phyloP scores from a whole-genome alignment of 2,329 filamentous ascomycete genomes.

The Xylaria sp. region DNA sequence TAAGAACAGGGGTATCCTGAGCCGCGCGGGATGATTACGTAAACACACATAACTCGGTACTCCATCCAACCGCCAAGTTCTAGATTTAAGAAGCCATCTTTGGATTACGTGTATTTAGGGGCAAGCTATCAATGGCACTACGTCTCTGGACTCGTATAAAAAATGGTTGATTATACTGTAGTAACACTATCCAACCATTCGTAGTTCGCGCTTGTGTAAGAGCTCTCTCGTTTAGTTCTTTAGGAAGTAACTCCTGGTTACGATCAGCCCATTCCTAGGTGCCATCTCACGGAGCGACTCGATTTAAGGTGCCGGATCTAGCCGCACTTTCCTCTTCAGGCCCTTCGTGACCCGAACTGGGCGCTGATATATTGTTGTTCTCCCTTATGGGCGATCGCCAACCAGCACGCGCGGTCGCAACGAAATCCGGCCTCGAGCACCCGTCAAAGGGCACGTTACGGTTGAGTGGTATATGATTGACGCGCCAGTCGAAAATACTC shows the following conservation, averaged over 20 bases:
- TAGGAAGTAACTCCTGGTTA: background rate
- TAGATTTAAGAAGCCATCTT: background rate
- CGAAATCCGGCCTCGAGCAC: constrained; percentile 23
- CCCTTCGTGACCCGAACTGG: background rate
- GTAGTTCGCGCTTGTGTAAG: background rate
- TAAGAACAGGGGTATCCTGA: background rate
- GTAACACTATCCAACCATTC: constrained; percentile 16
- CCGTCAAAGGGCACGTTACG: constrained; percentile 38
- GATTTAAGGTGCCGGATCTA: background rate
- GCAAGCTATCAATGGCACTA: background rate
- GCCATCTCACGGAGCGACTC: background rate
- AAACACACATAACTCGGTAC: background rate
- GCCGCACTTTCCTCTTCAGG: background rate
- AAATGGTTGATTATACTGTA: constrained; percentile 15
- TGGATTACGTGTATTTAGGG: background rate
- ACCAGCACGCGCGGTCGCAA: constrained; percentile 30
- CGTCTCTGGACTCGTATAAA: background rate
- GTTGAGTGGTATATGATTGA: constrained; percentile 72
- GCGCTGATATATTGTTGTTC: background rate
- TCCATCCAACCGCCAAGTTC: background rate
- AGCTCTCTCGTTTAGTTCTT: background rate
- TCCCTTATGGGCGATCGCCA: constrained; percentile 22
- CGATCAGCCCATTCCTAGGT: background rate
- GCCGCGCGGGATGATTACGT: constrained; percentile 5
- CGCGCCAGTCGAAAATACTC: constrained; percentile 74